Evolutionary conservation across 345 rosid genomes (phyloP), one percentile per base, ranked within the genome.

Genomic region (Corchorus capsularis): DNA sequence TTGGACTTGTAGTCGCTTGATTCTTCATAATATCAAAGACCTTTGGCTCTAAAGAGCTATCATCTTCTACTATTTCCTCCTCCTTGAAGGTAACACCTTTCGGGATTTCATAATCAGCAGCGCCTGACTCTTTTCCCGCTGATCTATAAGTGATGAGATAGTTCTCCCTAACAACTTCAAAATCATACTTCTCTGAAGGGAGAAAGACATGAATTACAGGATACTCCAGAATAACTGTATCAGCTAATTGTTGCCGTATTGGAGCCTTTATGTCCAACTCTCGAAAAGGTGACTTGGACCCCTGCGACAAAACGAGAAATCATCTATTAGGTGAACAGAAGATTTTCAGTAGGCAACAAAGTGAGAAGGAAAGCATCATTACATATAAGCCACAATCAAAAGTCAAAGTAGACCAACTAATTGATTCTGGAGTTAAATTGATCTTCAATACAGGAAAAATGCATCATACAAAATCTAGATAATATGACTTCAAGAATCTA

Each of bases 161-260:
- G 2, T 67, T 52, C 63, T 81, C 85, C 80, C 81, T 85, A 62
- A 86, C 75, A 79, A 93, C 83, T 84, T 92, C 89, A 85, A 93
- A 92, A 78, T 87, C 87, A 64, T 15, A 84, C 57, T 71, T 77
- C 17, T 84, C 93, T 2, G 93, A 85, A 74, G 99, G 90, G 63
- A 93, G 99, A 78, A 87, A 87, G 34, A 96, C 93, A 82, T 93
- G 86, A 72, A 95, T 87, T 73, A 91, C 92, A 8, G 99, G 99
- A 83, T 92, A 89, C 83, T 95, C 99, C 69, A 93, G 68, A 68
- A 95, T 78, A 66, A 82, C 83, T 39, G 86, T 49, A 71, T 86
- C 73, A 57, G 88, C 86, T 77, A 95, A 85, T 74, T 89, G 99
- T 72, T 82, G 76, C 83, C 89, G 84, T 47, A 95, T 20, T 37